These are phyloP conservation scores for Pterulicium gracile DNA, from an alignment of 1,284 basidiomycete genomes.

Conservation along the genomic window DNA sequence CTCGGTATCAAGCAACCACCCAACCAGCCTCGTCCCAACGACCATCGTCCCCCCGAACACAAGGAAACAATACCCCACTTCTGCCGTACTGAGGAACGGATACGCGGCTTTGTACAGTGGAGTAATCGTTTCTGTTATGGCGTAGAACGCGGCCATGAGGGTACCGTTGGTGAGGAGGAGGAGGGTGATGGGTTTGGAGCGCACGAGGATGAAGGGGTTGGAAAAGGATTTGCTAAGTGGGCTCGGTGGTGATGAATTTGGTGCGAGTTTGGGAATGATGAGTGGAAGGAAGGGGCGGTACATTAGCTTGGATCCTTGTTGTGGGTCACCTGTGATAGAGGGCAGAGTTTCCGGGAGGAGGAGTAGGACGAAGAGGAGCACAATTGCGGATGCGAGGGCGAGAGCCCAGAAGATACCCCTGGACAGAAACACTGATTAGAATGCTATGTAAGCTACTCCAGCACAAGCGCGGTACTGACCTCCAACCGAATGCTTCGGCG, in stretches of 20 bases:
- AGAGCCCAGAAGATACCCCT: conserved; percentile 80
- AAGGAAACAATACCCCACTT: conserved; percentile 63
- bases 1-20: conserved; percentile 42
- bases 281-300: not conserved
- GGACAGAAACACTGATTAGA: conserved; percentile 46
- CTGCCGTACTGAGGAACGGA: conserved; percentile 48
- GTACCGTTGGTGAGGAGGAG: conserved; percentile 51
- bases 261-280: not conserved
- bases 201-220: conserved; percentile 52
- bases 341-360: conserved; percentile 57
- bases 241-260: conserved; percentile 8
- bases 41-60: conserved; percentile 36
- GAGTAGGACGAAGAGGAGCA: conserved; percentile 29
- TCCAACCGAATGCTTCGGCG: conserved; percentile 1
- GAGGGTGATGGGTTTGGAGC: conserved; percentile 44
- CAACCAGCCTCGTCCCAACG: conserved; percentile 21
- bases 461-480: not conserved
- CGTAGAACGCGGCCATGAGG: conserved; percentile 52
- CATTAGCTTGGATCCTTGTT: not conserved
- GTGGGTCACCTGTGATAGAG: conserved; percentile 39
- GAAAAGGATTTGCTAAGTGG: conserved; percentile 13
- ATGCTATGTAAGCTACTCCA: not conserved
- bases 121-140: conserved; percentile 54
- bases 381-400: conserved; percentile 44
- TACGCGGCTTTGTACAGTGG: conserved; percentile 49